Conservation (phyloP, 1,139 yeast species). For the Geotrichum cucujoidarum region DNA sequence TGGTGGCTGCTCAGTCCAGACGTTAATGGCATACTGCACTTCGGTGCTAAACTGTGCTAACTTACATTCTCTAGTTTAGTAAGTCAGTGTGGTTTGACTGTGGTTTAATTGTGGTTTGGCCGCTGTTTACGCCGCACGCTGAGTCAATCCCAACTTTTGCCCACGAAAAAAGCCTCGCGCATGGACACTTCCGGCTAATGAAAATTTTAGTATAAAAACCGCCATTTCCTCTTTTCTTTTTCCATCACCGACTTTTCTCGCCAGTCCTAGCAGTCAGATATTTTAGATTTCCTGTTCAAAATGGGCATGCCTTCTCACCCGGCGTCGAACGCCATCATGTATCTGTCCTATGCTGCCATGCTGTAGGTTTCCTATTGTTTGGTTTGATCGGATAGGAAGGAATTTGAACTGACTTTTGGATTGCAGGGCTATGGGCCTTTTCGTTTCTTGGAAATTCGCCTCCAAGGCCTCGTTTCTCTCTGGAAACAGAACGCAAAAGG, state of each 20-base stretch:
- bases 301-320: conserved; percentile 38
- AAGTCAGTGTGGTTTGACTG: too few species aligned
- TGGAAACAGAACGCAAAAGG: conserved; percentile 75
- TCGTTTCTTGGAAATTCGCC: conserved; percentile 33
- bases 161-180: too few species aligned
- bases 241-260: background rate
- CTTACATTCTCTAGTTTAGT: too few species aligned
- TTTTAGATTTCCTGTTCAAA: conserved; percentile 10
- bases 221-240: background rate
- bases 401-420: background rate
- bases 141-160: too few species aligned
- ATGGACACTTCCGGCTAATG: too few species aligned
- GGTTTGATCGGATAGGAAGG: conserved; percentile 11
- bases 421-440: conserved; percentile 31
- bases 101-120: too few species aligned
- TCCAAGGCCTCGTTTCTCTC: conserved; percentile 53
- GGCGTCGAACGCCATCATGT: conserved; percentile 73
- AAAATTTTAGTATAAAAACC: too few species aligned
- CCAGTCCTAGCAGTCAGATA: too few species aligned
- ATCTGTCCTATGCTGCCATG: conserved; percentile 64
- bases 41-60: too few species aligned
- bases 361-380: conserved; percentile 31
- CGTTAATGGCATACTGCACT: too few species aligned
- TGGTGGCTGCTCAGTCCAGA: too few species aligned
- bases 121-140: too few species aligned